A percentile compares a stretch with the other conserved stretches of the same genome.
Conservation (phyloP, 202 grass and related monocot species). For the Eragrostis tef region DNA sequence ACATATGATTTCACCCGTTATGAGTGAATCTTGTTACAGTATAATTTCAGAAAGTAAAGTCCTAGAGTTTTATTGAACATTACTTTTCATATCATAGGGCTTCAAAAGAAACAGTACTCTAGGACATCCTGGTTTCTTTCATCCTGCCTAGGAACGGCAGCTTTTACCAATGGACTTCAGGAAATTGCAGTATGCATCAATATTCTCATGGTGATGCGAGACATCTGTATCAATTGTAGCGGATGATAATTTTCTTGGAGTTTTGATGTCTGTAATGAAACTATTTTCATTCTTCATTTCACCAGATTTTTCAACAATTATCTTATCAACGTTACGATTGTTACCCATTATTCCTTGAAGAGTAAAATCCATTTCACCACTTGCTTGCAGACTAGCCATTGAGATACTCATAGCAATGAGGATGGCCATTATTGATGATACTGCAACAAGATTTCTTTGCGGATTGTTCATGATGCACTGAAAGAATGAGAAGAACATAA, state of each 20-base stretch:
- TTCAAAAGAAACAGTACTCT: neutral
- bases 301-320: neutral
- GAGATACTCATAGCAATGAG: neutral
- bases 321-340: neutral
- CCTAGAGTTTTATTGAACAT: neutral
- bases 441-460: neutral
- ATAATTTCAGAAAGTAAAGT: neutral
- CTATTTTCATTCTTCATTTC: neutral
- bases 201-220: neutral
- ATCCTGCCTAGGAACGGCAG: neutral
- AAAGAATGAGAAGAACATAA: neutral
- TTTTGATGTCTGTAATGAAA: neutral
- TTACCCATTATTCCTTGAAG: neutral
- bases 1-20: neutral
- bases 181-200: neutral
- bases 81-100: neutral
- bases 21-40: neutral
- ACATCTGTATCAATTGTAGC: neutral
- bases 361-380: neutral
- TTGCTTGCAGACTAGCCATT: neutral
- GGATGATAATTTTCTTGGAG: neutral
- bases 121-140: neutral
- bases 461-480: constrained; percentile 1
- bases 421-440: neutral
- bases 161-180: neutral